Conservation (phyloP, 169 alveolate genomes). For the Perkinsus chesapeaki region DNA sequence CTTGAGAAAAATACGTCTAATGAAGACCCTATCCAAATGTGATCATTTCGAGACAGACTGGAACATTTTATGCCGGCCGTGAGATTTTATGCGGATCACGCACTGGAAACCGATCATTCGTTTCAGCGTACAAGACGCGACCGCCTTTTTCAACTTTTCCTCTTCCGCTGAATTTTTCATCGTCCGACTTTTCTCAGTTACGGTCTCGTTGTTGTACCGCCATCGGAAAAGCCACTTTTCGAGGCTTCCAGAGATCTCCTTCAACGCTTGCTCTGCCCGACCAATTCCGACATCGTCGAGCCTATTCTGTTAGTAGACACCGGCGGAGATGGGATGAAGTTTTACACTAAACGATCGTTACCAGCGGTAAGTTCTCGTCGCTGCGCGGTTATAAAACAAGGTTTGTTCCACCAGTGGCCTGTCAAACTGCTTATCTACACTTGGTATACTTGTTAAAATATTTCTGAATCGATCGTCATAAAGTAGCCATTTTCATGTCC, state of each 20-base stretch:
- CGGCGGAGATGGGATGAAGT: not conserved
- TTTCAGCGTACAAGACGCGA: no score
- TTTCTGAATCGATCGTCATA: no score
- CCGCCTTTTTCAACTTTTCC: not conserved
- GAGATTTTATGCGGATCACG: no score
- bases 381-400: not conserved
- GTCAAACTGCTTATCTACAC: no score
- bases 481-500: no score
- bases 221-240: not conserved
- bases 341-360: not conserved
- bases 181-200: not conserved
- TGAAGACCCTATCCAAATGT: no score
- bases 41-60: no score
- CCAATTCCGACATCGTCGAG: not conserved
- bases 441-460: no score
- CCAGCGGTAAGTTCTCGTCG: not conserved
- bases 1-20: no score
- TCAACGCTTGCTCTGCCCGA: not conserved
- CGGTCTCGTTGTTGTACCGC: not conserved
- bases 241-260: not conserved
- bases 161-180: not conserved
- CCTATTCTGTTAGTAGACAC: not conserved
- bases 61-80: no score
- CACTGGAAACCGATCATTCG: no score
- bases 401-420: no score